Base-by-base conservation (phyloP, 1,284 basidiomycete genomes). In the Ceratobasidium sp. region DNA sequence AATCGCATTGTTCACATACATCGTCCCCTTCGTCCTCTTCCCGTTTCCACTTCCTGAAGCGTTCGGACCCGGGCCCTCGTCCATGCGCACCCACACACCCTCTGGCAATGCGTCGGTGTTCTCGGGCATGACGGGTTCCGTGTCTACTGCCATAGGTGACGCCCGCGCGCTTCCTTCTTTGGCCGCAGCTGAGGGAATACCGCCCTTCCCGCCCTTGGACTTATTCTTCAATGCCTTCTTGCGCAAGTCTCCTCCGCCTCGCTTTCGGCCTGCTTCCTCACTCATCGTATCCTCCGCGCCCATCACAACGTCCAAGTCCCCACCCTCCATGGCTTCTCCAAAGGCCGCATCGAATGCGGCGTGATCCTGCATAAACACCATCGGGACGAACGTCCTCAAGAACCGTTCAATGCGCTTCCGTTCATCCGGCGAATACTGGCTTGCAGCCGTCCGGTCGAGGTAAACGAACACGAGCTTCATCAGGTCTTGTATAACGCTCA, bases 1-100 rank as follows among this genome's bases (percentile, higher is more conserved):
- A 80, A 96, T 94, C 50, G 94, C 92, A 73, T 94, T 95, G 83
- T 98, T 97, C 77, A 89, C 89, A 82, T 98, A 98, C 83, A 98
- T 95, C 43, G 85, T 86, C 74, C 81, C 82, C 66, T 81, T 81
- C 23, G 81, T 77, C 62, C 75, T 2, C 77, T 62, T 62, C 76
- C 62, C 23, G 61, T 46, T 43, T 44, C 57, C 55, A 21, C n/a
- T 35, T 23, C 52, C 18, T 26, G 66, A 32, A 21, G 46, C 18
- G 69, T 43, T n/a, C 26, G 71, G 66, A 16, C 61, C 54, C 16
- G 61, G 32, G n/a, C 63, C 57, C 35, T 76, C 64, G 32, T 74
- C 67, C 64, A 49, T 54, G 23, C 73, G 59, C 47, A 72, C 73
- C 63, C 63, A 35, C 79, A 13, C 80, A 73, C 16, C 66, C 30